Evolutionary conservation across 2,329 filamentous ascomycete genomes (phyloP).

Genomic region (Botrytis aclada): DNA sequence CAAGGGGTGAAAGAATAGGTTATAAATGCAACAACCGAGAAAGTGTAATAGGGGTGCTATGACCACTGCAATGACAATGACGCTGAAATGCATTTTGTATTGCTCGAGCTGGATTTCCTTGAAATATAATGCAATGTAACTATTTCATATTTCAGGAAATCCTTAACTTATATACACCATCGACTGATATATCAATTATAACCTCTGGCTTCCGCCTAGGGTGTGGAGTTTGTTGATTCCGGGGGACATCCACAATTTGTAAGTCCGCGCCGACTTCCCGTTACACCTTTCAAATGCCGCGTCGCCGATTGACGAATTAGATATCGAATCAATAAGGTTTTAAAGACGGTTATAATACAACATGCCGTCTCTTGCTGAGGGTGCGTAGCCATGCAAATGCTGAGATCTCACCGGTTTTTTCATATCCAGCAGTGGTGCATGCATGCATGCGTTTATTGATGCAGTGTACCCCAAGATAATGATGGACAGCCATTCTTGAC

Average conservation of each 20-base stretch:
- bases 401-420: background rate
- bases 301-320: background rate
- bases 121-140: no score
- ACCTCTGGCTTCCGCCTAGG: background rate
- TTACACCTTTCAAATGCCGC: background rate
- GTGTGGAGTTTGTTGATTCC: background rate
- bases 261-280: background rate
- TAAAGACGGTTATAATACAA: background rate
- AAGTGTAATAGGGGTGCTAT: background rate
- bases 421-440: background rate
- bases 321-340: background rate
- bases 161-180: background rate
- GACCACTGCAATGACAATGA: background rate
- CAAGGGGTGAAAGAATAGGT: conserved; percentile 24
- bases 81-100: background rate
- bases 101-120: background rate
- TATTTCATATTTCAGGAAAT: background rate
- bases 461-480: background rate
- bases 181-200: background rate
- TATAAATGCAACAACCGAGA: conserved; percentile 16
- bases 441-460: background rate
- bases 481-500: background rate
- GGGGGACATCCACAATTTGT: background rate
- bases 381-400: background rate
- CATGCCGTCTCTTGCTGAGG: background rate